phyloP scores from a whole-genome alignment of 768 basidiomycete species.

The Guyanaporus albipodus region DNA sequence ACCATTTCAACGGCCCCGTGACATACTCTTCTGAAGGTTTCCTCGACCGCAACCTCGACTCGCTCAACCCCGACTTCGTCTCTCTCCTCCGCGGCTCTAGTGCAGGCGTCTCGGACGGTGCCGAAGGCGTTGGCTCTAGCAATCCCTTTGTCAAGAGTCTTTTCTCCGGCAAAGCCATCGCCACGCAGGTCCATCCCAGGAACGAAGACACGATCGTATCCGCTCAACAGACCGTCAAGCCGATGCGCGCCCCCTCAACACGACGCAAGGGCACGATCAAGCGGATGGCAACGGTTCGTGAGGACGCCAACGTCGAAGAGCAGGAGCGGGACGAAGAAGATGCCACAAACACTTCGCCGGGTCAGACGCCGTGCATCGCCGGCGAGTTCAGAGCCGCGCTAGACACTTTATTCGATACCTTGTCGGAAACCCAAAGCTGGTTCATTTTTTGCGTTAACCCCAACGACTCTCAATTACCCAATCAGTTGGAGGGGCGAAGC shows the following conservation, averaged over 20 bases:
- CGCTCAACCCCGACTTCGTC: constrained; percentile 90
- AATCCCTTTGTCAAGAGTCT: constrained; percentile 91
- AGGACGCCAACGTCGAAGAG: constrained; percentile 27
- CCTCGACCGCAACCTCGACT: constrained; percentile 83
- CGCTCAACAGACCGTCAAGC: constrained; percentile 90
- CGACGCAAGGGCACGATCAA: constrained; percentile 73
- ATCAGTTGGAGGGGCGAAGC: constrained; percentile 87
- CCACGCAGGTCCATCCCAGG: constrained; percentile 86
- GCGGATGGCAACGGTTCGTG: constrained; percentile 41
- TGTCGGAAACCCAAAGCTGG: constrained; percentile 90
- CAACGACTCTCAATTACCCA: constrained; percentile 92
- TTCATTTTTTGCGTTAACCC: constrained; percentile 91
- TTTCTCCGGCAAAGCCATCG: constrained; percentile 85
- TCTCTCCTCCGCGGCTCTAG: constrained; percentile 72
- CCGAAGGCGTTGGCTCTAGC: constrained; percentile 72
- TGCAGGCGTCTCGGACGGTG: constrained; percentile 35
- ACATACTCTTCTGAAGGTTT: constrained; percentile 90
- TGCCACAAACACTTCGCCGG: constrained; percentile 27
- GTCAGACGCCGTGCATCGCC: constrained; percentile 61
- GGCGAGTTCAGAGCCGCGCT: constrained; percentile 86
- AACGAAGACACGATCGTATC: constrained; percentile 95
- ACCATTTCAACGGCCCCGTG: constrained; percentile 88
- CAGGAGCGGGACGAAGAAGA: constrained; percentile 51
- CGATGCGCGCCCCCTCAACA: constrained; percentile 90
- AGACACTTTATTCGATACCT: constrained; percentile 80